Conservation (phyloP, 331 rosid species). For the Rosa hybrid region DNA sequence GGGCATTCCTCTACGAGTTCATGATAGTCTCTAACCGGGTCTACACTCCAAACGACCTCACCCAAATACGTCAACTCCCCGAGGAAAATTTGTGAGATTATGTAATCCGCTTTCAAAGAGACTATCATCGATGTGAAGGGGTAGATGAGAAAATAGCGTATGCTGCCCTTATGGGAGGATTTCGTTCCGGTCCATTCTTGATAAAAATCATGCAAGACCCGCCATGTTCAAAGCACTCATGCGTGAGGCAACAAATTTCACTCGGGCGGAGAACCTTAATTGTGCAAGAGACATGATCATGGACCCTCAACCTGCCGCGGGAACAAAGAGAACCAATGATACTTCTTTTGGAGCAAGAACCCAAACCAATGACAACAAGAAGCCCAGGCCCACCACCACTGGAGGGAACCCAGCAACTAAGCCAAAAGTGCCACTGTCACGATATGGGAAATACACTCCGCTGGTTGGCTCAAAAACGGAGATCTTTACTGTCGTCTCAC, state of each 20-base stretch:
- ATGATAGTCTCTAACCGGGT: not conserved
- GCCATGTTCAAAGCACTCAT: not conserved
- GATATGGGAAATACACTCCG: not conserved
- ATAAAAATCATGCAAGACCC: too few relatives aligned
- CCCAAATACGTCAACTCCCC: not conserved
- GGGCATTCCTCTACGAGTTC: not conserved
- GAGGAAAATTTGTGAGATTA: not conserved
- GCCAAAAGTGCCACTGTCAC: not conserved
- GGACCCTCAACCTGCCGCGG: not conserved
- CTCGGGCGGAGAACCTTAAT: not conserved
- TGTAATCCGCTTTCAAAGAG: not conserved
- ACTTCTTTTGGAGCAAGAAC: not conserved
- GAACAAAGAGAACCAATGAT: not conserved
- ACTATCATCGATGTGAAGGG: not conserved
- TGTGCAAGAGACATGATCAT: not conserved
- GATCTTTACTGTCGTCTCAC: not conserved
- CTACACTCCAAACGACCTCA: not conserved
- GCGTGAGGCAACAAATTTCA: not conserved
- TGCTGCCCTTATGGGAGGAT: not conserved
- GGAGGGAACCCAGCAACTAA: not conserved
- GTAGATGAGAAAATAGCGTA: not conserved
- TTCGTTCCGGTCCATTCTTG: not conserved
- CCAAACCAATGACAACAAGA: not conserved
- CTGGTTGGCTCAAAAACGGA: not conserved
- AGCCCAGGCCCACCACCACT: too few relatives aligned